A percentile compares a stretch with the other conserved stretches of the same genome.
These are phyloP conservation scores for Helicostylum pulchrum DNA, from an alignment of 192 early-diverging fungal species.

Conservation along the genomic window DNA sequence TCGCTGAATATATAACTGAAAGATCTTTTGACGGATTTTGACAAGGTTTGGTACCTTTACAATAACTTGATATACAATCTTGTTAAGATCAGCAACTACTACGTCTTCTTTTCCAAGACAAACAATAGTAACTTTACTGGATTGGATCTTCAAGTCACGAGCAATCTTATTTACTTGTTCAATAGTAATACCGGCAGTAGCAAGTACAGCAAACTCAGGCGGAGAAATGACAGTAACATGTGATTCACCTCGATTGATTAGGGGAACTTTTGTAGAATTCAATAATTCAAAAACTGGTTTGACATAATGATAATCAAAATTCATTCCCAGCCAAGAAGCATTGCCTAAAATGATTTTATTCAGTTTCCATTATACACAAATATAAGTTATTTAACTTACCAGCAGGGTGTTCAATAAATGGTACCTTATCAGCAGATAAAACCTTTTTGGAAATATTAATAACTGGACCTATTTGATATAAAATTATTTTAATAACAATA, in stretches of 20 bases:
- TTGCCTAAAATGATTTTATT: neutral
- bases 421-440: slow-evolving; percentile 12
- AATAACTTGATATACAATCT: slow-evolving; percentile 40
- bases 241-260: slow-evolving; percentile 49
- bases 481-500: no score
- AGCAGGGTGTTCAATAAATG: slow-evolving; percentile 20
- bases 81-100: slow-evolving; percentile 26
- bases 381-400: neutral
- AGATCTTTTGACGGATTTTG: slow-evolving; percentile 51
- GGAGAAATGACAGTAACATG: slow-evolving; percentile 71
- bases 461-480: slow-evolving; percentile 14
- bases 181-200: slow-evolving; percentile 59
- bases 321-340: slow-evolving; percentile 53
- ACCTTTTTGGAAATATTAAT: slow-evolving; percentile 13
- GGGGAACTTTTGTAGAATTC: slow-evolving; percentile 36
- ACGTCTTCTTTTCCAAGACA: slow-evolving; percentile 58
- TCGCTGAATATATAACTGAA: slow-evolving; percentile 50
- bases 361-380: no score
- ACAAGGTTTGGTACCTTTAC: slow-evolving; percentile 45
- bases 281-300: slow-evolving; percentile 46
- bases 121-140: slow-evolving; percentile 47
- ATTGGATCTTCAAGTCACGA: slow-evolving; percentile 49
- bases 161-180: slow-evolving; percentile 62
- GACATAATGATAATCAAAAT: slow-evolving; percentile 55
- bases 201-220: slow-evolving; percentile 60